Conservation (phyloP, 129 eudicot species). For the Smallanthus sonchifolius region DNA sequence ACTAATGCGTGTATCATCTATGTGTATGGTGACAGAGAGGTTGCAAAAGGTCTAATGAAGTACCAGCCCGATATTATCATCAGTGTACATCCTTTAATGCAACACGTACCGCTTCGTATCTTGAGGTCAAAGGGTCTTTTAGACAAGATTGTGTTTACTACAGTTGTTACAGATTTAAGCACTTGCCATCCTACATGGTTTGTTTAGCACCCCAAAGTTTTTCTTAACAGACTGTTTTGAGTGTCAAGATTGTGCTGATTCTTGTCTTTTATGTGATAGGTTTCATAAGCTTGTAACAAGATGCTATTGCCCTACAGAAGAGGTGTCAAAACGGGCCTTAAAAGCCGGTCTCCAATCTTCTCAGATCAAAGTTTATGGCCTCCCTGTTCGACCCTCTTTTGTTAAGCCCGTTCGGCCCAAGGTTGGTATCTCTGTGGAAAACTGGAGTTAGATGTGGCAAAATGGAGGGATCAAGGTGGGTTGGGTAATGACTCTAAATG, state of each 20-base stretch:
- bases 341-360: constrained; percentile 91
- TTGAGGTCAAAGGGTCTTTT: constrained; percentile 88
- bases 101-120: constrained; percentile 94
- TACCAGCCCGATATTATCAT: constrained; percentile 93
- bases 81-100: constrained; percentile 98
- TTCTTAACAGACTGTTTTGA: not conserved
- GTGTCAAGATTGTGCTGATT: constrained; percentile 3
- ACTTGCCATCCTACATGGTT: constrained; percentile 99
- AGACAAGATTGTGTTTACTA: constrained; percentile 87
- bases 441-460: not conserved
- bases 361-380: constrained; percentile 89
- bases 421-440: constrained; percentile 39
- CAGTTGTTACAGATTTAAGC: constrained; percentile 89
- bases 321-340: constrained; percentile 85
- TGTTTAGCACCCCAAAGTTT: constrained; percentile 16
- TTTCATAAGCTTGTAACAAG: constrained; percentile 98
- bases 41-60: constrained; percentile 89
- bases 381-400: constrained; percentile 96
- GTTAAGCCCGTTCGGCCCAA: constrained; percentile 80
- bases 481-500: not conserved
- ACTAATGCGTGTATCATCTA: not conserved
- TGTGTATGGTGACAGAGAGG: constrained; percentile 53
- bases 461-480: not conserved
- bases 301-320: constrained; percentile 96
- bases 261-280: constrained; percentile 43